phyloP scores from a whole-genome alignment of 2,329 filamentous ascomycete genomes.

The Penicillium decumbens region DNA sequence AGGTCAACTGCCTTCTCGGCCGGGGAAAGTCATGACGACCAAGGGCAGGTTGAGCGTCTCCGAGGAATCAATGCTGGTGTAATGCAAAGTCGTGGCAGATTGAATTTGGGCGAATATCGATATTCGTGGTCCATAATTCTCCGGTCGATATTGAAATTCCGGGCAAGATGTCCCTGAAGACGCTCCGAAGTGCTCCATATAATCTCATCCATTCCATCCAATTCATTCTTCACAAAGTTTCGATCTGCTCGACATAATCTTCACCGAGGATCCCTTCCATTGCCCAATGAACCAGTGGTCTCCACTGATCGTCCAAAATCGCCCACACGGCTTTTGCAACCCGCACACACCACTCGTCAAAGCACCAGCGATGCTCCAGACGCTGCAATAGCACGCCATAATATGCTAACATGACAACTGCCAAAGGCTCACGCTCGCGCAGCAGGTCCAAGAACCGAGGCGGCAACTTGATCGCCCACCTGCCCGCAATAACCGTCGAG shows the following conservation, averaged over 20 bases:
- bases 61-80: conserved; percentile 1
- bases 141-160: no score
- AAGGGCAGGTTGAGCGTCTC: conserved; percentile 17
- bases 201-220: no score
- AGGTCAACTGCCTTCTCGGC: conserved; percentile 22
- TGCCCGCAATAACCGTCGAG: conserved; percentile 45
- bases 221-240: background rate
- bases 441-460: conserved; percentile 35
- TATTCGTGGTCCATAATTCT: background rate
- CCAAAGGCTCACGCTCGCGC: conserved; percentile 35
- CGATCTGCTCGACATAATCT: conserved; percentile 17
- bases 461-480: conserved; percentile 37
- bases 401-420: conserved; percentile 58
- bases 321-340: conserved; percentile 59
- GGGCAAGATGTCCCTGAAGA: no score
- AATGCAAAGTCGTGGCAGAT: no score
- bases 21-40: conserved; percentile 14
- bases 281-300: conserved; percentile 27
- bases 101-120: background rate
- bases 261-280: conserved; percentile 31
- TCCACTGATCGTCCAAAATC: conserved; percentile 31
- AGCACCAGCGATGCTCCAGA: conserved; percentile 60
- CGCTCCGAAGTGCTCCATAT: no score
- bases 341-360: conserved; percentile 60
- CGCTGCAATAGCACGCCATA: conserved; percentile 56